Evolutionary conservation across 805 yeast species (phyloP), one percentile per base, ranked within the genome.

Genomic region (Yamadazyma tumulicola): DNA sequence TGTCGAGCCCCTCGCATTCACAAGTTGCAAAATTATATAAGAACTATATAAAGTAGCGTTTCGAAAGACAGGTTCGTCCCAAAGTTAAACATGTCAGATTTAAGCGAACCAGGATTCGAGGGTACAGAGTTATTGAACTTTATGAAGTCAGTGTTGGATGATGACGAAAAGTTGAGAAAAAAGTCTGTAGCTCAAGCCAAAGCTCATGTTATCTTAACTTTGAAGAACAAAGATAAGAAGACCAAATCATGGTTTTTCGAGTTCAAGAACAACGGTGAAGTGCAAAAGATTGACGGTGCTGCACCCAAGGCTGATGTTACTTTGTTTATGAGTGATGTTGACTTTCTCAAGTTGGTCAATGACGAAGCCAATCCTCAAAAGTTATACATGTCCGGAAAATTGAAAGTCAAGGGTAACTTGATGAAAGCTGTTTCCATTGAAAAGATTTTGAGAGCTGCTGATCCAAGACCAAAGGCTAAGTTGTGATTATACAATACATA

Each of bases 351-450:
- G 52, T 69, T 84, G 44, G 80, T 79, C 31, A 64, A 68, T 39
- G 87, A 89, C 34, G 81, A 83, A 67, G 77, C 84, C 41, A 79
- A 79, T 55, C 82, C 91, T 13, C 93, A 85, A 59, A 79, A 76
- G 64, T 69, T 85, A 52, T 85, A 81, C 59, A 72, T 85, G 79
- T 59, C 72, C 43, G 94, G 94, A 11, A 80, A 79, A 59, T 72
- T 85, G 57, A 84, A 83, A 67, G 79, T 85, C 41, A 82, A 79
- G 67, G 94, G 94, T 38, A 83, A 85, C 59, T 78, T 85, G 56
- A 81, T 81, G 86, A 85, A 85, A 68, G 93, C 93, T 34, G 75
- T 85, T 19, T 69, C 73, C 38, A 72, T 82, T 37, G 87, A 81
- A 57, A 64, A 68, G 30, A 70, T 82, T 27, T 69, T 82, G 55